phyloP scores from a whole-genome alignment of 75 land plant genomes.

The Cryptomeria japonica region DNA sequence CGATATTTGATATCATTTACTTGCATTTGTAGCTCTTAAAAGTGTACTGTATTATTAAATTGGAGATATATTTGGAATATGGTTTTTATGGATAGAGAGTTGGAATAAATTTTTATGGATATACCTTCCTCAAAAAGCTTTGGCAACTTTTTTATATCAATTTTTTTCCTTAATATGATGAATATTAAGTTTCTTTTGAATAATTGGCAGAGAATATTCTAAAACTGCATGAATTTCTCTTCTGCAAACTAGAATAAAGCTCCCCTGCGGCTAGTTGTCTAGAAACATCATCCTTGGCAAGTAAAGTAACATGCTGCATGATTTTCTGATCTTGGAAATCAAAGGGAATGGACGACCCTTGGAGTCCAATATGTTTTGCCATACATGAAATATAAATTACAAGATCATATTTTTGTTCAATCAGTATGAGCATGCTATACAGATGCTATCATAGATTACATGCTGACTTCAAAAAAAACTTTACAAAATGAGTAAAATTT shows the following conservation, averaged over 20 bases:
- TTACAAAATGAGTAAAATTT: background rate
- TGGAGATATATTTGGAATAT: constrained; percentile 50
- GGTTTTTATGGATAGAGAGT: no score
- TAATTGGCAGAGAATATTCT: constrained; percentile 26
- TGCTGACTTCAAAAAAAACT: constrained; percentile 15
- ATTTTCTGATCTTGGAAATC: constrained; percentile 49
- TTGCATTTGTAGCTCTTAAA: constrained; percentile 60
- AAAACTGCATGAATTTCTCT: constrained; percentile 19
- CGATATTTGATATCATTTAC: background rate
- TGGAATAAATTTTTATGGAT: constrained; percentile 31
- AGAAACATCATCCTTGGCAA: constrained; percentile 70
- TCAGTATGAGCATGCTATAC: constrained; percentile 8
- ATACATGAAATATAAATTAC: constrained; percentile 67
- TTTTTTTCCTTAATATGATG: constrained; percentile 39
- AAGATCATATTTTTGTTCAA: constrained; percentile 40
- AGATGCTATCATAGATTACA: background rate
- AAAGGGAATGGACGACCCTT: constrained; percentile 55
- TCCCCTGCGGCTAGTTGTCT: constrained; percentile 39
- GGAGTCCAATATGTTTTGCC: constrained; percentile 61
- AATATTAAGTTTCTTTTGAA: constrained; percentile 34
- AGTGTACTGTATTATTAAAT: constrained; percentile 20
- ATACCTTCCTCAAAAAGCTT: constrained; percentile 48
- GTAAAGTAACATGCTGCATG: constrained; percentile 50
- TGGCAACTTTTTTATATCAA: constrained; percentile 45
- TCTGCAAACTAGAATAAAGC: constrained; percentile 46